Base-by-base conservation (phyloP, 73 alveolate species). In the Tetrahymena borealis region DNA sequence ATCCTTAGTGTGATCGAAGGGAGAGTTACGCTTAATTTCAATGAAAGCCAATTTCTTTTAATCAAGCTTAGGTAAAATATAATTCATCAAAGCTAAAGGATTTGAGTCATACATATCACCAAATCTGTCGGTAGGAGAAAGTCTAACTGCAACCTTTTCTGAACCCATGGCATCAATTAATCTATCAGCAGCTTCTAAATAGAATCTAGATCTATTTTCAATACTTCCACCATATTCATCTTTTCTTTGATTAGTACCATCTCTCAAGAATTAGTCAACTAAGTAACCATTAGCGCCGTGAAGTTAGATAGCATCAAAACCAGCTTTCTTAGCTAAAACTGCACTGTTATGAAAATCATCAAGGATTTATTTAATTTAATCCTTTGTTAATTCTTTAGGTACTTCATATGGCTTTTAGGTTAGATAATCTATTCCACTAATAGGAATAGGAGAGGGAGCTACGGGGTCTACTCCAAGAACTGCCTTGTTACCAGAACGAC, bases 151-250 rank as follows among this genome's bases (percentile, higher is more conserved):
- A 41, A 41, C 78, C 16, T 41, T 41, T 41, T 10, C 78, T 18
- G 78, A 20, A 41, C 78, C 20, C 11, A 41, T 18, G 7, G 33
- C 96, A 85, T 90, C 43, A 5, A 39, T 90, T 11, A 96, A 33
- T 78, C 92, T 91, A 36, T 94, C 94, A 4, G 96, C 91, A 31
- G 95, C 93, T 43, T 97, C 97, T 15, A 92, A 42, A n/a, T 93
- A 78, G 90, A 96, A 94, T 60, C 98, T 79, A 10, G 96, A 91
- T 79, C 98, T 92, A 90, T 96, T 96, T 93, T 97, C 99, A 78
- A 78, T 38, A n/a, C 94, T 32, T 7, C 99, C 99, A 18, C 99
- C 99, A 91, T 96, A 97, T 40, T 96, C 95, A 92, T 97, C 99
- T 77, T 93, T 92, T 90, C 99, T 95, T 32, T 92, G 90, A 94